These are phyloP conservation scores for Cicer pinnatifidum DNA, from an alignment of 306 rosid genomes.

Conservation along the genomic window DNA sequence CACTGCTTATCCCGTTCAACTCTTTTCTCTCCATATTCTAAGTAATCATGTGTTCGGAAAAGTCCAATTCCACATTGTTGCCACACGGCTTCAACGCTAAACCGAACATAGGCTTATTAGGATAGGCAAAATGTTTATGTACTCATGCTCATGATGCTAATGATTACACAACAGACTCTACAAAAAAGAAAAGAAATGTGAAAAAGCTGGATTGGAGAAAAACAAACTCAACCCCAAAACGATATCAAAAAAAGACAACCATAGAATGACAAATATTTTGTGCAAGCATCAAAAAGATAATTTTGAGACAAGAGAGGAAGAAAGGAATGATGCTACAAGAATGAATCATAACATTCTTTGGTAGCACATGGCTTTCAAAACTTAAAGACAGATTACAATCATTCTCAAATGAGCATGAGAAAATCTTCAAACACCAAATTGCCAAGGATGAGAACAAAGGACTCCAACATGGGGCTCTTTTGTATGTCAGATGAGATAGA, in stretches of 20 bases:
- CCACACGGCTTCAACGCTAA: no score
- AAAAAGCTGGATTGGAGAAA: slow-evolving; percentile 63
- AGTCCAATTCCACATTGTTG: no score
- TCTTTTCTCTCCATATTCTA: slow-evolving; percentile 34
- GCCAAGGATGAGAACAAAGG: slow-evolving; percentile 31
- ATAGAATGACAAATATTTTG: slow-evolving; percentile 61
- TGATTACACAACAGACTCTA: slow-evolving; percentile 57
- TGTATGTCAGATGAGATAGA: slow-evolving; percentile 42
- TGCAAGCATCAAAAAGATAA: slow-evolving; percentile 49
- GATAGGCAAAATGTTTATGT: slow-evolving; percentile 71
- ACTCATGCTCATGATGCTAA: slow-evolving; percentile 73
- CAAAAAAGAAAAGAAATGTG: slow-evolving; percentile 56
- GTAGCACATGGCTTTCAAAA: slow-evolving; percentile 64
- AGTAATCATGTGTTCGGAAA: not conserved
- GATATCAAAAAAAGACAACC: slow-evolving; percentile 51
- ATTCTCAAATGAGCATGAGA: slow-evolving; percentile 50
- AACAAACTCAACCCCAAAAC: slow-evolving; percentile 65
- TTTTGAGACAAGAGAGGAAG: slow-evolving; percentile 41
- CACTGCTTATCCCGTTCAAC: slow-evolving; percentile 56
- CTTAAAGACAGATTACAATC: slow-evolving; percentile 68
- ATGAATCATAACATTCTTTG: slow-evolving; percentile 71
- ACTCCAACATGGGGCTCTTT: slow-evolving; percentile 22
- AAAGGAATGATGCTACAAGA: slow-evolving; percentile 62
- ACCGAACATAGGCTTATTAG: slow-evolving; percentile 39
- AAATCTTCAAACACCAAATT: slow-evolving; percentile 42